Evolutionary conservation across 2,329 filamentous ascomycete genomes (phyloP).

Genomic region (Whalleya microplaca): DNA sequence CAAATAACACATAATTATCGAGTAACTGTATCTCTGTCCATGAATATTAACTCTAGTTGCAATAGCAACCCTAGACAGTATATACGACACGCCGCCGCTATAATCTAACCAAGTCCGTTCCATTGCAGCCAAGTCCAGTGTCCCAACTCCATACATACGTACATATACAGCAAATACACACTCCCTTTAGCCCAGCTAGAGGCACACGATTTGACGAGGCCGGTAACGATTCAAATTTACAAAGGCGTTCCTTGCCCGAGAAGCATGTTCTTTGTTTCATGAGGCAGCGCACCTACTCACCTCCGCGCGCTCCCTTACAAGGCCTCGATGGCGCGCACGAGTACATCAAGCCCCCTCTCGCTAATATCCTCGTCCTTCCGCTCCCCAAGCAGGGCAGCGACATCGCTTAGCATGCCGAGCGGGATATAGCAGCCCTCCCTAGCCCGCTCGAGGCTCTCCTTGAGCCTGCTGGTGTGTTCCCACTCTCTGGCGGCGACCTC

Average conservation of each 20-base stretch:
- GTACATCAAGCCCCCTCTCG: conserved; percentile 59
- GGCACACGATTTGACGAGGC: neutral
- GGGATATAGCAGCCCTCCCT: conserved; percentile 81
- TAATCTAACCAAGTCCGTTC: neutral
- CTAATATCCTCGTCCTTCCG: conserved; percentile 48
- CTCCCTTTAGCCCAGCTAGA: neutral
- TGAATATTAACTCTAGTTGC: neutral
- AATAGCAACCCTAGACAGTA: neutral
- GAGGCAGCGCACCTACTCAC: neutral
- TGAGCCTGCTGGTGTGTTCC: conserved; percentile 92
- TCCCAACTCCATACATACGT: neutral
- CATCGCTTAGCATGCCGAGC: conserved; percentile 84
- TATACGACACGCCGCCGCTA: neutral
- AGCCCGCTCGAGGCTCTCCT: conserved; percentile 82
- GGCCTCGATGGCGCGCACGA: conserved; percentile 63
- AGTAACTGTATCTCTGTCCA: neutral
- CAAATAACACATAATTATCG: too few relatives aligned
- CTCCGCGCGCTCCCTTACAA: conserved; percentile 42
- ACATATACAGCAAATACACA: neutral
- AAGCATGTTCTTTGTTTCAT: too few relatives aligned
- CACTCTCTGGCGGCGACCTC: conserved; percentile 88
- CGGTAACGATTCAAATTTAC: neutral
- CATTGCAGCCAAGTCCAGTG: neutral
- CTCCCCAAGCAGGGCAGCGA: conserved; percentile 74
- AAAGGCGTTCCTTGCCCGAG: neutral